These are phyloP conservation scores for Quercus ilex DNA, from an alignment of 306 rosid species.

Conservation along the genomic window DNA sequence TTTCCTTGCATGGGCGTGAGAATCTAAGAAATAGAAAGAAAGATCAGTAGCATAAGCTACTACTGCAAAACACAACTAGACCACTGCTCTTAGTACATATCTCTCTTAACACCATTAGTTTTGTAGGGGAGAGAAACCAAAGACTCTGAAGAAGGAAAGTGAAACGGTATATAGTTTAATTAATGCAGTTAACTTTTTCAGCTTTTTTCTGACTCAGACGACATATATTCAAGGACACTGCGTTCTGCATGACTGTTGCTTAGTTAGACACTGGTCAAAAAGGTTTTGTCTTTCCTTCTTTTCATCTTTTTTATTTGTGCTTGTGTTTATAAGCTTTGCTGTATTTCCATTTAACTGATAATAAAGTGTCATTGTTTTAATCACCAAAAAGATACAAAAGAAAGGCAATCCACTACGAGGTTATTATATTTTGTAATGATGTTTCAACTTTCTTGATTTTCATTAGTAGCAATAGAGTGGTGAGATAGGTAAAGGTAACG, in stretches of 20 bases:
- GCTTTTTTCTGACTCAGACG: constrained; percentile 44
- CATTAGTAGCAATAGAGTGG: background rate
- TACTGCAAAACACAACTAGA: constrained; percentile 27
- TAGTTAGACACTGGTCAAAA: constrained; percentile 9
- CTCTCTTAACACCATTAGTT: constrained; percentile 16
- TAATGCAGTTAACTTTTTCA: constrained; percentile 20
- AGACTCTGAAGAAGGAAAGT: background rate
- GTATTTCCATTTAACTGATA: background rate
- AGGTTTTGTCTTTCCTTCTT: background rate
- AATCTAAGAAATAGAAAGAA: constrained; percentile 49
- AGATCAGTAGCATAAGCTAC: constrained; percentile 42
- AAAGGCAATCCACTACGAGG: background rate
- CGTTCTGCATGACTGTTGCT: constrained; percentile 21
- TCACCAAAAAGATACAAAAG: background rate
- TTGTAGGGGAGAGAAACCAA: background rate
- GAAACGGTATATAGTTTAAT: constrained; percentile 27
- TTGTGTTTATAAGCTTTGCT: too few relatives aligned
- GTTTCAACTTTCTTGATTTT: background rate
- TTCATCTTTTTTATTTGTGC: too few relatives aligned
- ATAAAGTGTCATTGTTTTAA: background rate
- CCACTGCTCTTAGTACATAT: constrained; percentile 30
- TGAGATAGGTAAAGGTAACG: constrained; percentile 13
- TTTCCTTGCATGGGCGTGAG: constrained; percentile 69
- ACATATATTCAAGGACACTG: constrained; percentile 40
- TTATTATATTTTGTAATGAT: background rate